phyloP scores from a whole-genome alignment of 2,329 filamentous ascomycete genomes.

The Ascochyta viciae-villosae region DNA sequence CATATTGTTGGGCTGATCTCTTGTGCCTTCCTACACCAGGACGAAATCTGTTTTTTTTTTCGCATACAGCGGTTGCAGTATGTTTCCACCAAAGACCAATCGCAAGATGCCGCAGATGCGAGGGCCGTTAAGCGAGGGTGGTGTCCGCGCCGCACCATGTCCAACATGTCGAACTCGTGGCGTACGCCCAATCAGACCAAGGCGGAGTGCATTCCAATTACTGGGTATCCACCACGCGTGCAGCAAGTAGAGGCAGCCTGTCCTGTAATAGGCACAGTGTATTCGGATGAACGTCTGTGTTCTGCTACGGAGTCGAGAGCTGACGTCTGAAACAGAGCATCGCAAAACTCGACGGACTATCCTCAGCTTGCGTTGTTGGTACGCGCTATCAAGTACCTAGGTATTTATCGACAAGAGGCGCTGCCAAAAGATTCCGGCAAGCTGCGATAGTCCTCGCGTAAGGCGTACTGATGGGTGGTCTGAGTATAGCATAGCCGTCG shows the following conservation, averaged over 20 bases:
- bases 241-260: conserved; percentile 42
- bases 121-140: conserved; percentile 38
- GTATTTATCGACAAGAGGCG: conserved; percentile 71
- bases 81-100: conserved; percentile 15
- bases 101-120: conserved; percentile 16
- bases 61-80: conserved; percentile 2
- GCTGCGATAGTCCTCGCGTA: conserved; percentile 44
- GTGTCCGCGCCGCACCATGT: conserved; percentile 30
- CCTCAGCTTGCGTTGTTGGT: conserved; percentile 57
- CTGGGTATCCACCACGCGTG: conserved; percentile 37
- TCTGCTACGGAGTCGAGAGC: conserved; percentile 77
- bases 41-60: neutral
- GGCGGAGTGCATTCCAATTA: conserved; percentile 26
- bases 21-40: neutral
- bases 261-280: conserved; percentile 50
- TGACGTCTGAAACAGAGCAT: conserved; percentile 68
- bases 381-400: conserved; percentile 69
- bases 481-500: conserved; percentile 43
- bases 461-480: conserved; percentile 42
- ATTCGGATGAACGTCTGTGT: conserved; percentile 56
- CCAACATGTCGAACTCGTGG: conserved; percentile 32
- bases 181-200: conserved; percentile 31
- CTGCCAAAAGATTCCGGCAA: conserved; percentile 56
- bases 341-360: conserved; percentile 50
- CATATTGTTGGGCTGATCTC: neutral